Percentiles rank a stretch among this genome's conserved stretches.
phyloP scores from a whole-genome alignment of 2,329 filamentous ascomycete species.

The Fulvia fulva region DNA sequence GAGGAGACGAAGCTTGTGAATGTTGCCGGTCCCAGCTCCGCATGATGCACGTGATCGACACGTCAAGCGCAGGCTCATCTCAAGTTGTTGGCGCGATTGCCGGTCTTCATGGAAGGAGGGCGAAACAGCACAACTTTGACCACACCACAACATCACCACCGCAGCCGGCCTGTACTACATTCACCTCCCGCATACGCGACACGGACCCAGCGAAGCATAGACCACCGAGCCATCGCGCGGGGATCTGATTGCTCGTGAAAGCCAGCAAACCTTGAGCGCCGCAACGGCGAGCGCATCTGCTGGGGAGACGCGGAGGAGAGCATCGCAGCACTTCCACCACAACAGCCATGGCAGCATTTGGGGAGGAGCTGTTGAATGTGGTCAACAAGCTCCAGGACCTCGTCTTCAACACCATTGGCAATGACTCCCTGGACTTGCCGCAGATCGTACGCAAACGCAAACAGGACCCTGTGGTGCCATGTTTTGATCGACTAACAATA shows the following conservation, averaged over 20 bases:
- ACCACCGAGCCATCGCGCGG: not conserved
- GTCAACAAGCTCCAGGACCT: constrained; percentile 98
- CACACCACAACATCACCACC: not conserved
- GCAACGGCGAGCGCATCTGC: not conserved
- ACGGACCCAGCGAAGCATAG: not conserved
- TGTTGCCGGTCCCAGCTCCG: too few relatives aligned
- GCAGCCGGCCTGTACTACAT: not conserved
- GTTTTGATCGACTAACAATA: constrained; percentile 18
- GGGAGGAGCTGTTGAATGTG: constrained; percentile 88
- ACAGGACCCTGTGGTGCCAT: constrained; percentile 1
- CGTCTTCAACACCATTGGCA: constrained; percentile 99
- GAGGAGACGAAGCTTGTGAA: too few relatives aligned
- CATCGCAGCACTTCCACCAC: constrained; percentile 1
- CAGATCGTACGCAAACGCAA: constrained; percentile 77
- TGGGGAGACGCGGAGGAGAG: not conserved
- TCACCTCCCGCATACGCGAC: not conserved
- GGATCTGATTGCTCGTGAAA: not conserved
- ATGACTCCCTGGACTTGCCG: constrained; percentile 92
- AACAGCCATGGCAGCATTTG: constrained; percentile 76
- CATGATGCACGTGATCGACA: not conserved
- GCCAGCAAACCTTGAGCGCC: not conserved
- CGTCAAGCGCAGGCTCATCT: too few relatives aligned
- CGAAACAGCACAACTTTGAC: not conserved
- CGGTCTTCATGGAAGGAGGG: too few relatives aligned
- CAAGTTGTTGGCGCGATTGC: too few relatives aligned